Evolutionary conservation across 306 rosid genomes (phyloP).

Genomic region (Abrus pulchellus): DNA sequence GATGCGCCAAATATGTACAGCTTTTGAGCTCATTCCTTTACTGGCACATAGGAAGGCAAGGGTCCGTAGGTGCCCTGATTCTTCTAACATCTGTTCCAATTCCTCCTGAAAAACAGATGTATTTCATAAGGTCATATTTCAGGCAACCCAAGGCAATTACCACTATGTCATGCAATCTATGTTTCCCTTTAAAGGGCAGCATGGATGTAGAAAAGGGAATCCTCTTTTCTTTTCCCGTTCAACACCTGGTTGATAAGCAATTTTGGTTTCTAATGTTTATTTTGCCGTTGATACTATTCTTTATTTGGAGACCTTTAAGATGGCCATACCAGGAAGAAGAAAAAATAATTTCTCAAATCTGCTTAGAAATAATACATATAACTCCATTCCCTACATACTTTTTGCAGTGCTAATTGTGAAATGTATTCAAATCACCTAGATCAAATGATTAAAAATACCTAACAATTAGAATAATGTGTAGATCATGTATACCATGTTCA

Average conservation of each 20-base stretch:
- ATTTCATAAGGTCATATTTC: conserved; percentile 64
- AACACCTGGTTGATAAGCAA: conserved; percentile 9
- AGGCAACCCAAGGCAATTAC: conserved; percentile 57
- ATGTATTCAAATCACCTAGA: conserved; percentile 29
- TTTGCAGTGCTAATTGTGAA: conserved; percentile 17
- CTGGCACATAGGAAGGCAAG: conserved; percentile 96
- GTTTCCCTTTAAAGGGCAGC: neutral
- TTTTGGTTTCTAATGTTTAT: conserved; percentile 33
- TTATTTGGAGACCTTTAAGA: conserved; percentile 17
- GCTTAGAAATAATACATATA: conserved; percentile 11
- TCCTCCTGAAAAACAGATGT: conserved; percentile 88
- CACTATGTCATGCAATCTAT: conserved; percentile 58
- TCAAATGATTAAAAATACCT: conserved; percentile 38
- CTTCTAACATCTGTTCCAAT: conserved; percentile 90
- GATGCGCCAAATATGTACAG: conserved; percentile 89
- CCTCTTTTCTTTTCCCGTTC: conserved; percentile 3
- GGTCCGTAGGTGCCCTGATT: conserved; percentile 88
- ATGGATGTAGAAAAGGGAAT: conserved; percentile 26
- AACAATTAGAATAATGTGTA: neutral
- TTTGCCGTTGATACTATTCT: conserved; percentile 18
- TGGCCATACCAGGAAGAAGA: conserved; percentile 15
- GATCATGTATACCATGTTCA: neutral
- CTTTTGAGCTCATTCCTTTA: conserved; percentile 93
- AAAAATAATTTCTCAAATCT: conserved; percentile 6
- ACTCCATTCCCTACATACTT: conserved; percentile 24